Evolutionary conservation across 2,329 filamentous ascomycete genomes (phyloP).

Genomic region (Sporothrix pseudoabietina): DNA sequence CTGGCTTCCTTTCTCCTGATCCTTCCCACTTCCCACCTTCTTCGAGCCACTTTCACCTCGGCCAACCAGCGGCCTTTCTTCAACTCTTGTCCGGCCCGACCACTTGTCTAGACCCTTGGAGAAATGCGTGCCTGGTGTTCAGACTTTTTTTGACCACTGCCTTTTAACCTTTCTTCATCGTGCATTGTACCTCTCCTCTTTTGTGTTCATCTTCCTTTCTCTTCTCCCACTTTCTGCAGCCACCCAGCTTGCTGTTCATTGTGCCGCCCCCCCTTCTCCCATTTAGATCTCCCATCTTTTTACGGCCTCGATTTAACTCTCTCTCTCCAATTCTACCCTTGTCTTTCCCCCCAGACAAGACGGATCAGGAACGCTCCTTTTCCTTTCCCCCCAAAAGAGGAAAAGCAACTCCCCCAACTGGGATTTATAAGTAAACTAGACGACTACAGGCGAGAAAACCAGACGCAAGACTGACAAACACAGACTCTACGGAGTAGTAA

Average conservation of each 20-base stretch:
- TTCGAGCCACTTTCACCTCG: background rate
- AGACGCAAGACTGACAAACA: background rate
- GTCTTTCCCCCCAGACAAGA: background rate
- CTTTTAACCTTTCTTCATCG: background rate
- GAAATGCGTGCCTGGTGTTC: conserved; percentile 13
- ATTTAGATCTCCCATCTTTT: background rate
- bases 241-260: background rate
- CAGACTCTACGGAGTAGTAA: background rate
- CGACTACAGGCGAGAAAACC: background rate
- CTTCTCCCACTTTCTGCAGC: background rate
- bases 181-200: background rate
- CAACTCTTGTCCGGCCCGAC: background rate
- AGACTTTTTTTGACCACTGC: background rate
- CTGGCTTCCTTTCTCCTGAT: conserved; percentile 11
- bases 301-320: background rate
- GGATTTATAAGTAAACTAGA: background rate
- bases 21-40: conserved; percentile 12
- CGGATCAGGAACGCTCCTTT: conserved; percentile 2
- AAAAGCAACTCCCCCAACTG: conserved; percentile 13
- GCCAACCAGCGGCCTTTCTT: conserved; percentile 8
- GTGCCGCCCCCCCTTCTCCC: background rate
- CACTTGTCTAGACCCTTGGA: background rate
- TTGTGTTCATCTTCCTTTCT: background rate
- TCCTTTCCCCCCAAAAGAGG: conserved; percentile 9
- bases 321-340: conserved; percentile 8